Conservation (phyloP, 345 rosid species). For the Linum tenue region DNA sequence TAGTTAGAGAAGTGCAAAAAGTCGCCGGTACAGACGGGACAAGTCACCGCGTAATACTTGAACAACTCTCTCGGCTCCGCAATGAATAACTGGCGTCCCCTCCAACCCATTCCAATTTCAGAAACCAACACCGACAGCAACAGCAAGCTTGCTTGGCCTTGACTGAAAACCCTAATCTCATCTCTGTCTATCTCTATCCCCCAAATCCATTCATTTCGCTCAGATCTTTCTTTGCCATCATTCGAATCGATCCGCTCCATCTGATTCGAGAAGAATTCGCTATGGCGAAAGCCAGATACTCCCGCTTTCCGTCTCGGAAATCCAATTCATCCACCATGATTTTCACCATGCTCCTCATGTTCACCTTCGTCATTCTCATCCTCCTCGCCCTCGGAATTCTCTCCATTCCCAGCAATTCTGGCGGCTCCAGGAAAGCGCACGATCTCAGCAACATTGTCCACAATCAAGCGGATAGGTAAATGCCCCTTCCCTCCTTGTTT, state of each 20-base stretch:
- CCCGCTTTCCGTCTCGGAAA: conserved; percentile 48
- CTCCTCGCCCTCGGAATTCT: conserved; percentile 67
- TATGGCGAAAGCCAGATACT: conserved; percentile 59
- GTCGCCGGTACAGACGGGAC: not conserved
- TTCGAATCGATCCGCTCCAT: not conserved
- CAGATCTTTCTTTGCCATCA: not conserved
- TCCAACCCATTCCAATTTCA: not conserved
- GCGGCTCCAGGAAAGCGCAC: conserved; percentile 41
- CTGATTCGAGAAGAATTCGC: not conserved
- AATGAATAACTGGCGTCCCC: not conserved
- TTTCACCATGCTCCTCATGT: conserved; percentile 39
- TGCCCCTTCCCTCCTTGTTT: not conserved
- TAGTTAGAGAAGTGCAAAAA: not conserved
- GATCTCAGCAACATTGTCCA: conserved; percentile 69
- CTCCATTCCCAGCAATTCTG: conserved; percentile 54
- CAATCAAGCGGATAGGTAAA: conserved; percentile 31
- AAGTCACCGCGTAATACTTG: not conserved
- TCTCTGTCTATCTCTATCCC: too few species aligned
- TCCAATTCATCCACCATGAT: conserved; percentile 47
- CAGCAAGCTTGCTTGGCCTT: not conserved
- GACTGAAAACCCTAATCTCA: too few species aligned
- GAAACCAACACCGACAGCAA: not conserved
- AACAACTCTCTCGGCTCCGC: not conserved
- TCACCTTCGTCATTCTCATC: conserved; percentile 54
- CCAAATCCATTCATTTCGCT: not conserved